Evolutionary conservation across 1,284 basidiomycete genomes (phyloP), one percentile per base, ranked within the genome.

Genomic region (Papiliotrema laurentii): DNA sequence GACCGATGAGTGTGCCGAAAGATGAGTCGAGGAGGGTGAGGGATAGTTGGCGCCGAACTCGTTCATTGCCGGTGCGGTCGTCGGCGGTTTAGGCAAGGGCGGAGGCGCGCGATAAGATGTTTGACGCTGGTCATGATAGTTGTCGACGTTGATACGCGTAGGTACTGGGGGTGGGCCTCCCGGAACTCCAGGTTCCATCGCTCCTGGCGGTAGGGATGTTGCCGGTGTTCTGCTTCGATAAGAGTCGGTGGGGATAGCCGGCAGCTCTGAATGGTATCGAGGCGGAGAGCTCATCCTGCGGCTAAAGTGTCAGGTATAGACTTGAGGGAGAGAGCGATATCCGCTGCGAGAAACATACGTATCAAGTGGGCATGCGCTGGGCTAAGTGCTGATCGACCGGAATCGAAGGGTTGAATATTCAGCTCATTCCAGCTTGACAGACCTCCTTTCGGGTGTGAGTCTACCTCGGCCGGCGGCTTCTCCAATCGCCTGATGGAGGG

Each of bases 11-110:
- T 33, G 35, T 26, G 28, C 26, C 11, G 13, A 13, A 36, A 13
- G 16, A 7, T 19, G 27, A n/a, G 28, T 16, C n/a, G n/a, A n/a
- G n/a, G n/a, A n/a, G n/a, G n/a, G n/a, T n/a, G n/a, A n/a, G n/a
- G n/a, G n/a, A 19, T 45, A 45, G 3, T 31, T 30, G 9, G 6
- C 26, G 37, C 46, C 46, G 31, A 47, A 47, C 22, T 47, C 46
- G 27, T 37, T 33, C 45, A 30, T 38, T n/a, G 7, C 43, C 22
- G 16, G 21, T 19, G 16, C 6, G 6, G 19, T 30, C 5, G n/a
- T 16, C 13, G 30, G 31, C 30, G 21, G 31, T 33, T 28, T 34
- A 24, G n/a, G 28, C 43, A 24, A 24, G 4, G 38, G 7, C 10
- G 38, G 38, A 5, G 41, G 10, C 14, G 27, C 10, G 43, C 35